Evolutionary conservation across 2,329 filamentous ascomycete genomes (phyloP).

Genomic region (Sphaerulina vaccinii): DNA sequence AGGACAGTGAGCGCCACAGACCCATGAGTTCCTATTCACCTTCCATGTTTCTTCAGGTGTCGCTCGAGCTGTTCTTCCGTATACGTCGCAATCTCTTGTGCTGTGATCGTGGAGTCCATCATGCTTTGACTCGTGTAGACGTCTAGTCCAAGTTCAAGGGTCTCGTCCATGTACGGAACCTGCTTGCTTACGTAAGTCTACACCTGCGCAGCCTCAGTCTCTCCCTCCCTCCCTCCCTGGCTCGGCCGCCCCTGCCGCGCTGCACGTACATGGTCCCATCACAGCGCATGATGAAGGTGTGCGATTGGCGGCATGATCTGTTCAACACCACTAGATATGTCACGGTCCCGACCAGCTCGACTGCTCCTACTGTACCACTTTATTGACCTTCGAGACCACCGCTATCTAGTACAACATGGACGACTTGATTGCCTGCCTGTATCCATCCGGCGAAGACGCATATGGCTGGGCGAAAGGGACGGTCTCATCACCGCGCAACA

Average conservation of each 20-base stretch:
- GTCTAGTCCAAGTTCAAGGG: too few relatives aligned
- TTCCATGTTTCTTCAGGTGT: conserved; percentile 3
- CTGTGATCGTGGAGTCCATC: background rate
- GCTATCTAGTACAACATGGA: too few relatives aligned
- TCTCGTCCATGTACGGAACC: too few relatives aligned
- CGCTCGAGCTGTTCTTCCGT: conserved; percentile 6
- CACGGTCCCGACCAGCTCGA: background rate
- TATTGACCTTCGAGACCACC: too few relatives aligned
- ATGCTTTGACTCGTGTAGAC: too few relatives aligned
- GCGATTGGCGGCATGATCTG: too few relatives aligned
- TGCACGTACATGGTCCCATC: too few relatives aligned
- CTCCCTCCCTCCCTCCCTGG: too few relatives aligned
- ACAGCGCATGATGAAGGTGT: background rate
- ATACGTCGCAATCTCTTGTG: conserved; percentile 5
- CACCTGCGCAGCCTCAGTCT: too few relatives aligned
- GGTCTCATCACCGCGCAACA: background rate
- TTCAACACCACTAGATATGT: background rate
- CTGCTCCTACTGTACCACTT: background rate
- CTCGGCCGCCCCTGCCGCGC: too few relatives aligned
- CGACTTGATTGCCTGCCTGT: conserved; percentile 7
- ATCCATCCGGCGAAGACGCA: background rate
- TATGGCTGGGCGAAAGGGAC: too few relatives aligned
- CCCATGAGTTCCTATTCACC: background rate
- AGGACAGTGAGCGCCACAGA: background rate
- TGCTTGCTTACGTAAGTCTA: too few relatives aligned